phyloP scores from a whole-genome alignment of 1,139 yeast genomes.

The Kodamaea alishanica region DNA sequence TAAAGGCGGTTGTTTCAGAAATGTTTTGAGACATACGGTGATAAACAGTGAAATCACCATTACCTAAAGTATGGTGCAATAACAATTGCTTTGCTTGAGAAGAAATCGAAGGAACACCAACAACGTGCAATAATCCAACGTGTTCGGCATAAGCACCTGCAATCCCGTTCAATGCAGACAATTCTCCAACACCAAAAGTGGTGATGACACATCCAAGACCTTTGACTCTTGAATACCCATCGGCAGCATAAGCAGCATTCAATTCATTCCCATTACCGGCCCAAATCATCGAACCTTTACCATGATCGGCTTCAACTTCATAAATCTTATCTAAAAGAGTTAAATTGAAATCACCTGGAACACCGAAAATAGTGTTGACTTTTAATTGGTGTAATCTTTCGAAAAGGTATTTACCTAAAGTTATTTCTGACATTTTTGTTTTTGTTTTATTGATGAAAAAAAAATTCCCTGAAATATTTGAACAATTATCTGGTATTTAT shows the following conservation, averaged over 20 bases:
- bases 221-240: constrained; percentile 66
- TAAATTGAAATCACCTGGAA: constrained; percentile 78
- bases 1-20: constrained; percentile 29
- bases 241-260: constrained; percentile 70
- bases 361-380: constrained; percentile 67
- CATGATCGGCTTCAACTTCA: constrained; percentile 44
- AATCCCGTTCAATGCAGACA: constrained; percentile 55
- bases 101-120: constrained; percentile 56
- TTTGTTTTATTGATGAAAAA: not conserved
- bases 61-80: constrained; percentile 68
- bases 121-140: constrained; percentile 53
- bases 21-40: constrained; percentile 52
- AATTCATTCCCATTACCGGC: constrained; percentile 71
- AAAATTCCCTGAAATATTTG: not conserved
- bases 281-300: constrained; percentile 45
- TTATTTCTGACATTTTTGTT: constrained; percentile 23
- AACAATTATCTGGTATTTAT: not conserved
- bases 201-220: constrained; percentile 57
- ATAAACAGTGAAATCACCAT: constrained; percentile 81
- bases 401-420: constrained; percentile 60
- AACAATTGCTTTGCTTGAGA: constrained; percentile 59
- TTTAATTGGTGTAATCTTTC: constrained; percentile 60
- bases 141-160: constrained; percentile 62
- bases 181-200: constrained; percentile 67
- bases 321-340: constrained; percentile 62